Percentiles rank a stretch among this genome's conserved stretches.
Evolutionary conservation across 257 asterid species (phyloP).

Genomic region (Rauvolfia tetraphylla): DNA sequence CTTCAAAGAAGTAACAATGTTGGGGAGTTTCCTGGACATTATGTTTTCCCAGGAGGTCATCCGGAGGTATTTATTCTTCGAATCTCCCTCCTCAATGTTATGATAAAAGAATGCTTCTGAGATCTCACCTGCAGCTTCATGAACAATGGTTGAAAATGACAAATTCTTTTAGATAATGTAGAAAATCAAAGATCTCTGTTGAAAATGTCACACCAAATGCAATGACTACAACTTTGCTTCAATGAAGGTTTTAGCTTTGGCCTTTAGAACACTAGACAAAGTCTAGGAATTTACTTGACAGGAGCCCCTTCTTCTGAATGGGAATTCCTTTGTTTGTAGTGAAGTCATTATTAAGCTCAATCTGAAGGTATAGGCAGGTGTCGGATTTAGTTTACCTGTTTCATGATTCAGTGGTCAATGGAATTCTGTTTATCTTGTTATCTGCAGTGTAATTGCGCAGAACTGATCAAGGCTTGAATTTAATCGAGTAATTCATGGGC

Average conservation of each 20-base stretch:
- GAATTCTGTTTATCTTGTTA: no score
- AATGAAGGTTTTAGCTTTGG: not conserved
- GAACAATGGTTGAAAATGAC: not conserved
- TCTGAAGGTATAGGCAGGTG: no score
- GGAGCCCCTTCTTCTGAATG: constrained; percentile 1
- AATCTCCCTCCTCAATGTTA: not conserved
- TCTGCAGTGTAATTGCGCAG: no score
- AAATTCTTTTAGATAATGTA: not conserved
- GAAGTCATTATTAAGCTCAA: no score
- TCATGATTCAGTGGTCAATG: no score
- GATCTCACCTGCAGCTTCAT: not conserved
- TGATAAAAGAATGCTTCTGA: not conserved
- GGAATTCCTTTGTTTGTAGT: no score
- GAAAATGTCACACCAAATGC: not conserved
- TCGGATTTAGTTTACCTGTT: no score
- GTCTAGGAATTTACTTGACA: not conserved
- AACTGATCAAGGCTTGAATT: no score
- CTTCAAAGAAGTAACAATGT: constrained; percentile 89
- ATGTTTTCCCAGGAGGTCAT: constrained; percentile 96
- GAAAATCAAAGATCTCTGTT: not conserved
- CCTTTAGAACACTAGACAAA: not conserved
- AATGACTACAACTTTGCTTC: not conserved
- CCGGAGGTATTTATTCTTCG: constrained; percentile 58
- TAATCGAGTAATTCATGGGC: no score
- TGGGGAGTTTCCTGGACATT: constrained; percentile 90